A percentile compares a stretch with the other conserved stretches of the same genome.
Conservation (phyloP, 2,329 filamentous ascomycete genomes). For the Arachnopeziza araneosa region DNA sequence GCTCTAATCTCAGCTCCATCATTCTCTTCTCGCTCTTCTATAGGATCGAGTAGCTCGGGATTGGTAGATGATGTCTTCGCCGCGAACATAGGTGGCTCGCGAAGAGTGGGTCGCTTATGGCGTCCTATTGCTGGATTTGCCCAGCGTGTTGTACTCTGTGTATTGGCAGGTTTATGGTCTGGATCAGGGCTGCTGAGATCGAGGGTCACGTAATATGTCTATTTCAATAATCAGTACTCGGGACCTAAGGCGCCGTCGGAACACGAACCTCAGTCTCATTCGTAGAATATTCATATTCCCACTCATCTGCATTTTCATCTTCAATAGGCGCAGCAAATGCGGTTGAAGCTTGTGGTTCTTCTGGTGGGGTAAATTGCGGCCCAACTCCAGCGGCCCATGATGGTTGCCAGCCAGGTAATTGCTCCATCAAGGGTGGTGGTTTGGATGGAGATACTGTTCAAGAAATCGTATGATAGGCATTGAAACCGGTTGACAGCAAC, state of each 20-base stretch:
- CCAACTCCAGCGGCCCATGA: background rate
- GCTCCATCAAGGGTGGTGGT: slow-evolving; percentile 23
- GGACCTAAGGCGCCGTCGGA: background rate
- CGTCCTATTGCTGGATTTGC: slow-evolving; percentile 20
- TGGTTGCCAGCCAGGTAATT: slow-evolving; percentile 1
- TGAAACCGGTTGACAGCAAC: background rate
- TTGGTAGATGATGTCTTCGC: slow-evolving; percentile 3
- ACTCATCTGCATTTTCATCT: slow-evolving; percentile 49
- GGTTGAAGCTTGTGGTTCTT: slow-evolving; percentile 3
- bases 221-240: slow-evolving; percentile 7
- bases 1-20: background rate
- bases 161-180: slow-evolving; percentile 7
- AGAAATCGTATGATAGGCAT: slow-evolving; percentile 19
- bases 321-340: background rate
- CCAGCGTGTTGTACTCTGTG: slow-evolving; percentile 14
- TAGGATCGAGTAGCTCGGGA: slow-evolving; percentile 2
- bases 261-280: slow-evolving; percentile 53
- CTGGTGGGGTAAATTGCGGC: slow-evolving; percentile 16
- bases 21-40: slow-evolving; percentile 3
- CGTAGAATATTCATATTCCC: slow-evolving; percentile 62
- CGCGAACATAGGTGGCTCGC: slow-evolving; percentile 3
- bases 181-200: slow-evolving; percentile 46
- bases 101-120: slow-evolving; percentile 8
- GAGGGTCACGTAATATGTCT: slow-evolving; percentile 61
- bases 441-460: slow-evolving; percentile 19